phyloP scores from a whole-genome alignment of 2,329 filamentous ascomycete genomes.

The Phyllosticta paracitricarpa region DNA sequence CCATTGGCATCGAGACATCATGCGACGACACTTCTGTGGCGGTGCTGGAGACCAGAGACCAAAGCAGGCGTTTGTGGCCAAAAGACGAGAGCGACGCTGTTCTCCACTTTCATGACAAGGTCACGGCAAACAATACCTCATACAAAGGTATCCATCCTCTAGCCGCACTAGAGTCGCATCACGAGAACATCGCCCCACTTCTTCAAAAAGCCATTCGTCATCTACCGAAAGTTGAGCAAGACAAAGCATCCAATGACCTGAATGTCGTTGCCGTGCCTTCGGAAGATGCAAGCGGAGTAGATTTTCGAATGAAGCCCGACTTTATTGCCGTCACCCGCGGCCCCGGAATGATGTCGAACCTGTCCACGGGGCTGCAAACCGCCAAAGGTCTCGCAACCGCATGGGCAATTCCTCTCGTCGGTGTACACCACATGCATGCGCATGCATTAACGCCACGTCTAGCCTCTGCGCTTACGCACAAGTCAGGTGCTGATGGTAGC shows the following conservation, averaged over 20 bases:
- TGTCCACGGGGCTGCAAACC: slow-evolving; percentile 67
- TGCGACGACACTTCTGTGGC: slow-evolving; percentile 93
- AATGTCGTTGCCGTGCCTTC: neutral
- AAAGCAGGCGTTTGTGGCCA: neutral
- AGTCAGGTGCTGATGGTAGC: neutral
- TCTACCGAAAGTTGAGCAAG: slow-evolving; percentile 34
- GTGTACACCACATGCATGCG: slow-evolving; percentile 85
- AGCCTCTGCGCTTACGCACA: slow-evolving; percentile 40
- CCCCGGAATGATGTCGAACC: slow-evolving; percentile 74
- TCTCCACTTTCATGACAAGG: slow-evolving; percentile 69
- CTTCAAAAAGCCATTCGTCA: slow-evolving; percentile 52
- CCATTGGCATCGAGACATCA: slow-evolving; percentile 70
- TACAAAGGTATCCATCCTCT: slow-evolving; percentile 75
- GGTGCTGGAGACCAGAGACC: slow-evolving; percentile 47
- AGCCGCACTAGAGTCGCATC: slow-evolving; percentile 65
- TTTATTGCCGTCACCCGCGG: slow-evolving; percentile 85
- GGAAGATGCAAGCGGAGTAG: neutral
- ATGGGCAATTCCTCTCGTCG: slow-evolving; percentile 73
- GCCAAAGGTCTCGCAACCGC: slow-evolving; percentile 81
- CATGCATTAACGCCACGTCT: slow-evolving; percentile 84
- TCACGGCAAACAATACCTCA: slow-evolving; percentile 67
- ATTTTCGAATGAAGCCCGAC: slow-evolving; percentile 49
- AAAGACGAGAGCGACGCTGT: slow-evolving; percentile 33
- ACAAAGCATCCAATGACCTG: neutral
- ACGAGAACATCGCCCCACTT: slow-evolving; percentile 56